phyloP scores from a whole-genome alignment of 2,329 filamentous ascomycete species.

The Colletotrichum siamense region DNA sequence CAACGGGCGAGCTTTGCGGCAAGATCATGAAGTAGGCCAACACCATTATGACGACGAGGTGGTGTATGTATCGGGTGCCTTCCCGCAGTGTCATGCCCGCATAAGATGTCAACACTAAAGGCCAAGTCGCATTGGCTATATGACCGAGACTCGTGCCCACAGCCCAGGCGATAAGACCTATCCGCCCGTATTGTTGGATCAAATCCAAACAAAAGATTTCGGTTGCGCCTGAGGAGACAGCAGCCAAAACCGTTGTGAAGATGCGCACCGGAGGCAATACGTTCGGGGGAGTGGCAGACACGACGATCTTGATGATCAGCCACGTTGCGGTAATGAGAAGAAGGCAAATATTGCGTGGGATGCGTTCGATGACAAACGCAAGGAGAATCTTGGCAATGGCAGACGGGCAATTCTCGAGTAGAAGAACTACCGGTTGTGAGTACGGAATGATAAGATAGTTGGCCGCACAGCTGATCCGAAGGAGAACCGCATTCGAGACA shows the following conservation, averaged over 20 bases:
- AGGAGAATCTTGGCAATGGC: slow-evolving; percentile 32
- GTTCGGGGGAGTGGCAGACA: slow-evolving; percentile 35
- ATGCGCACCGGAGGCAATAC: slow-evolving; percentile 34
- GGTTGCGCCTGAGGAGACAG: slow-evolving; percentile 31
- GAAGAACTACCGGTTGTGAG: slow-evolving; percentile 32
- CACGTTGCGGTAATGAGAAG: slow-evolving; percentile 31
- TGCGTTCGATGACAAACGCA: slow-evolving; percentile 30
- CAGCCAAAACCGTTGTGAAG: slow-evolving; percentile 32
- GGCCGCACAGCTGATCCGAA: slow-evolving; percentile 33
- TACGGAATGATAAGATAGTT: slow-evolving; percentile 41
- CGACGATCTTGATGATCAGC: slow-evolving; percentile 31
- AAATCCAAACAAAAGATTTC: slow-evolving; percentile 36
- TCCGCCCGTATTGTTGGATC: slow-evolving; percentile 32
- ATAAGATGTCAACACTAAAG: slow-evolving; percentile 33
- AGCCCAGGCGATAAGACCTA: slow-evolving; percentile 40
- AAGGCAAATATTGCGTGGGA: slow-evolving; percentile 32
- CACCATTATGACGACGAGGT: slow-evolving; percentile 29
- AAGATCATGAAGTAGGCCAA: slow-evolving; percentile 33
- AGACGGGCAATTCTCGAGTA: slow-evolving; percentile 35
- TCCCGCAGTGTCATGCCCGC: slow-evolving; percentile 31
- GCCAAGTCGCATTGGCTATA: slow-evolving; percentile 31
- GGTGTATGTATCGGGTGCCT: slow-evolving; percentile 30
- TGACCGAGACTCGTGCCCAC: slow-evolving; percentile 35
- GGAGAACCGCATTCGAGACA: slow-evolving; percentile 33
- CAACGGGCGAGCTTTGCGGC: slow-evolving; percentile 15